Evolutionary conservation across 805 yeast genomes (phyloP), one percentile per base, ranked within the genome.

Genomic region (Torulaspora indica): DNA sequence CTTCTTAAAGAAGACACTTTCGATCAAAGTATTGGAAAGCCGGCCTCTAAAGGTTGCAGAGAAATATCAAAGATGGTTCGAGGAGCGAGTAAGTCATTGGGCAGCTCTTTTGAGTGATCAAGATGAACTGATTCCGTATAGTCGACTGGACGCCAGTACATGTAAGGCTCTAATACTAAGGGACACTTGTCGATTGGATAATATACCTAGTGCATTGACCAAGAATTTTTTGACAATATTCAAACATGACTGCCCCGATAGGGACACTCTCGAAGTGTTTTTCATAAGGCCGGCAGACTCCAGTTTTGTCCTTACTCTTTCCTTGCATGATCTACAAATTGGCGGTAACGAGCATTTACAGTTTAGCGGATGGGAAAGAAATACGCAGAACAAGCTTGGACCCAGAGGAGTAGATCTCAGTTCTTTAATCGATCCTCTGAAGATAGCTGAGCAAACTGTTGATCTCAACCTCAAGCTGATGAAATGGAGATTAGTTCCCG

Each of bases 401-500:
- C 96, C 98, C 1, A 87, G 88, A 57, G 53, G 82, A 15, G 89
- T 95, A 0, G 93, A 95, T 61, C 64, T 93, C 43, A 89, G 93
- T 1, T 67, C 88, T 0, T 69, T 93, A 35, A 78, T 91, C 29
- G 81, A 91, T 60, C 98, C 98, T 0, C 51, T 72, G 9, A 81
- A 84, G 51, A 69, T 93, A 17, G 91, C 96, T 0, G 85, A 83
- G 47, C 98, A 95, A 64, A 91, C 97, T 0, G 90, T 89, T 5
- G 96, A 90, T 61, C 73, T 93, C 45, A 93, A 93, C 59, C 70
- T 93, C 46, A 86, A 87, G 66, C 70, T 93, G 35, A 93, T 93
- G 98, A 88, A 89, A 60, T 93, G 99, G 99, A 74, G 98, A 53
- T 77, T 93, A 13, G 88, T 86, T 0, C 98, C 98, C 0, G 74